Evolutionary conservation across 257 asterid species (phyloP).

Genomic region (Scutellaria barbata): DNA sequence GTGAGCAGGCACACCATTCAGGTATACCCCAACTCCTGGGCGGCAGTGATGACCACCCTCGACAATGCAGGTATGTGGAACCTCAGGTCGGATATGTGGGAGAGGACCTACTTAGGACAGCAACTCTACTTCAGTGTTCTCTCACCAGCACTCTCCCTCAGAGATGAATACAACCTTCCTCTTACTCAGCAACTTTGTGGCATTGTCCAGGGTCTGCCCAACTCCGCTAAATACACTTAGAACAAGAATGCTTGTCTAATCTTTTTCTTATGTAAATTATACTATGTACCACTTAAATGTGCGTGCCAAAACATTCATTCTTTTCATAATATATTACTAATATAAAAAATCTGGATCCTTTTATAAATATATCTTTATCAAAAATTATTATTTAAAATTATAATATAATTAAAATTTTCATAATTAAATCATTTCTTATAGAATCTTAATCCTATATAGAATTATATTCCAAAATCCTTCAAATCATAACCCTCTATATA

Average conservation of each 20-base stretch:
- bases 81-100: conserved; percentile 56
- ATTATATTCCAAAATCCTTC: too few species aligned
- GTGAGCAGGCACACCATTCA: conserved; percentile 64
- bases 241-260: neutral
- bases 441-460: too few species aligned
- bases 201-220: conserved; percentile 46
- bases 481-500: too few species aligned
- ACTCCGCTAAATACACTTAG: conserved; percentile 42
- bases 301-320: neutral
- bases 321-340: neutral
- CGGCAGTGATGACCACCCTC: conserved; percentile 50
- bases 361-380: too few species aligned
- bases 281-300: neutral
- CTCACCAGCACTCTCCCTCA: conserved; percentile 45
- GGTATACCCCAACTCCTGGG: conserved; percentile 66
- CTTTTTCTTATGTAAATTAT: neutral
- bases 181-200: conserved; percentile 47
- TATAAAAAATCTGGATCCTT: too few species aligned
- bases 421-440: too few species aligned
- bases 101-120: conserved; percentile 56
- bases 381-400: too few species aligned
- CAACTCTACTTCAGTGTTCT: conserved; percentile 53
- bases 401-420: too few species aligned
- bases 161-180: conserved; percentile 58
- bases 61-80: conserved; percentile 71